Evolutionary conservation across 495 filamentous ascomycete genomes (phyloP).

Genomic region (Lasiosphaeria hispida): DNA sequence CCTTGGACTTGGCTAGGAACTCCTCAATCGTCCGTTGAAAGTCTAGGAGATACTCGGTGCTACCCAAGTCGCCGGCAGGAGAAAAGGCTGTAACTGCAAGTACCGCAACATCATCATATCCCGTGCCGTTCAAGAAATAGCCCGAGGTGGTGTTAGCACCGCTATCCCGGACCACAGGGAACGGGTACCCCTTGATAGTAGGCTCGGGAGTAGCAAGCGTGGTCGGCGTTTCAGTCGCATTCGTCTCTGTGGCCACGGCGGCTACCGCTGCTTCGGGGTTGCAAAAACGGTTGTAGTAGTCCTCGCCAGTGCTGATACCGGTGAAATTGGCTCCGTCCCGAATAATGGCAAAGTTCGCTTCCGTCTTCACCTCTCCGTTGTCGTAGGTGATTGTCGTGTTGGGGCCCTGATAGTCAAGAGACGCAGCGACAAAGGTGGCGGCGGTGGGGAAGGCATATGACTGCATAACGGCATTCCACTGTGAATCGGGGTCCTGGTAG

Average conservation of each 20-base stretch:
- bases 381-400: constrained; percentile 28
- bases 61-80: constrained; percentile 11
- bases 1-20: constrained; percentile 38
- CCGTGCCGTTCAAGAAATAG: constrained; percentile 40
- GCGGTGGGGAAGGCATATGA: constrained; percentile 14
- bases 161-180: constrained; percentile 21
- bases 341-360: constrained; percentile 22
- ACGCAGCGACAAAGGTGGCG: constrained; percentile 15
- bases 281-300: constrained; percentile 30
- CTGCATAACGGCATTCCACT: constrained; percentile 30
- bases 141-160: constrained; percentile 28
- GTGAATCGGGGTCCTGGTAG: constrained; percentile 34
- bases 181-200: constrained; percentile 22
- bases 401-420: constrained; percentile 17
- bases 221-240: constrained; percentile 1
- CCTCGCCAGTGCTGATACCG: constrained; percentile 22
- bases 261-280: constrained; percentile 19
- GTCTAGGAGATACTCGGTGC: constrained; percentile 23
- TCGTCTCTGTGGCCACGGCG: not conserved
- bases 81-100: constrained; percentile 27
- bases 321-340: constrained; percentile 21
- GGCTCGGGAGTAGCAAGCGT: constrained; percentile 2
- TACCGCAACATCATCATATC: constrained; percentile 42
- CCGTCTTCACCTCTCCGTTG: constrained; percentile 19
- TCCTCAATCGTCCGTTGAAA: constrained; percentile 40